Conservation (phyloP, 2,329 filamentous ascomycete species). For the Xylariaceae sp. region DNA sequence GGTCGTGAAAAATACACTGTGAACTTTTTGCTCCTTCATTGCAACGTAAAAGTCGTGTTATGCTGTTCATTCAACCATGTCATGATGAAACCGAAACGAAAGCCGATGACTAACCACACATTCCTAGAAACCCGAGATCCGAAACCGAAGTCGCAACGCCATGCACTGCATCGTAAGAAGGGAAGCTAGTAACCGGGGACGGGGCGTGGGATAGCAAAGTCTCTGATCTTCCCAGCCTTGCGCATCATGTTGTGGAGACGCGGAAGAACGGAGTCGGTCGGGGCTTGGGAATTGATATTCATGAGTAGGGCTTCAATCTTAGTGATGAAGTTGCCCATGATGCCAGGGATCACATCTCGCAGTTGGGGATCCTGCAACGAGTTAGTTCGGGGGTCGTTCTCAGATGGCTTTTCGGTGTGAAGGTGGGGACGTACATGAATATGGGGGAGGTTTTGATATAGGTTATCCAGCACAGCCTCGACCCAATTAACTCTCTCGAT, state of each 20-base stretch:
- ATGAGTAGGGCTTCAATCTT: constrained; percentile 53
- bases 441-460: constrained; percentile 46
- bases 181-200: too few species aligned
- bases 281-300: constrained; percentile 47
- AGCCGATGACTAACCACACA: too few species aligned
- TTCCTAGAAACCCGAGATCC: too few species aligned
- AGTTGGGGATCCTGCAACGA: constrained; percentile 50
- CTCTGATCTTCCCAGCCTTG: constrained; percentile 27
- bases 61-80: too few species aligned
- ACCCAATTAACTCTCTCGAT: constrained; percentile 59
- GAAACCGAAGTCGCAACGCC: too few species aligned
- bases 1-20: too few species aligned
- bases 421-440: constrained; percentile 45
- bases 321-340: constrained; percentile 53
- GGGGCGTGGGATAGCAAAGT: constrained; percentile 9
- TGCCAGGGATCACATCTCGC: constrained; percentile 54
- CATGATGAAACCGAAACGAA: too few species aligned
- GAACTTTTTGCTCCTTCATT: too few species aligned
- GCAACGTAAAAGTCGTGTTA: too few species aligned
- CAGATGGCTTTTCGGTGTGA: not conserved
- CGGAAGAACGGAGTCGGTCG: constrained; percentile 47
- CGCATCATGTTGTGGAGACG: constrained; percentile 45
- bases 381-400: constrained; percentile 27
- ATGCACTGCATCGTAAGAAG: too few species aligned
- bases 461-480: constrained; percentile 56